Percentiles rank a stretch among this genome's conserved stretches.
Conservation (phyloP, 2,329 filamentous ascomycete species). For the Colletotrichum sp. region DNA sequence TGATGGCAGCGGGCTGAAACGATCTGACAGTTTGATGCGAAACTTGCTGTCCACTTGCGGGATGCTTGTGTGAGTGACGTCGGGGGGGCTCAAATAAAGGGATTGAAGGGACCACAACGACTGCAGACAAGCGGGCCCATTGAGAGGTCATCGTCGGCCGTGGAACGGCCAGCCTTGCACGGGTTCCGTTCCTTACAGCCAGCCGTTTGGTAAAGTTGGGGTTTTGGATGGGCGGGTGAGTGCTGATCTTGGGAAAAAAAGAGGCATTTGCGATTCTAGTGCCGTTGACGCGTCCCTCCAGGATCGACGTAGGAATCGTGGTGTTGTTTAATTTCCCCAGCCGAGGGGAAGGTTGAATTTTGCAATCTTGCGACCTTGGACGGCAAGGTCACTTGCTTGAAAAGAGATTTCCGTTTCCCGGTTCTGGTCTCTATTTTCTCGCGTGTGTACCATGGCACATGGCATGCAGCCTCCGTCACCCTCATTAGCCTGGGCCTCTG, state of each 20-base stretch:
- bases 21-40: slow-evolving; percentile 1
- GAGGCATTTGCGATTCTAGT: not conserved
- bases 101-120: not conserved
- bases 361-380: slow-evolving; percentile 12
- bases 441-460: not conserved
- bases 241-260: not conserved
- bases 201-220: not conserved
- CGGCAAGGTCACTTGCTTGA: slow-evolving; percentile 3
- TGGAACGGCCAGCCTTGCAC: not conserved
- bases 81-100: not conserved
- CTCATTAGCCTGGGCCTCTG: not conserved
- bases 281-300: not conserved
- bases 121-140: not conserved
- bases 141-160: not conserved
- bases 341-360: slow-evolving; percentile 10
- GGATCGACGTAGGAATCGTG: slow-evolving; percentile 11
- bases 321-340: slow-evolving; percentile 13
- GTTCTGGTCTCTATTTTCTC: not conserved
- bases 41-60: not conserved
- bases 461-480: not conserved
- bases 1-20: slow-evolving; percentile 14
- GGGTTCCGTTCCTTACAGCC: not conserved
- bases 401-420: not conserved
- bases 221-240: not conserved
- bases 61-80: not conserved